Conservation (phyloP, 2,329 filamentous ascomycete genomes). For the Colletotrichum horii region DNA sequence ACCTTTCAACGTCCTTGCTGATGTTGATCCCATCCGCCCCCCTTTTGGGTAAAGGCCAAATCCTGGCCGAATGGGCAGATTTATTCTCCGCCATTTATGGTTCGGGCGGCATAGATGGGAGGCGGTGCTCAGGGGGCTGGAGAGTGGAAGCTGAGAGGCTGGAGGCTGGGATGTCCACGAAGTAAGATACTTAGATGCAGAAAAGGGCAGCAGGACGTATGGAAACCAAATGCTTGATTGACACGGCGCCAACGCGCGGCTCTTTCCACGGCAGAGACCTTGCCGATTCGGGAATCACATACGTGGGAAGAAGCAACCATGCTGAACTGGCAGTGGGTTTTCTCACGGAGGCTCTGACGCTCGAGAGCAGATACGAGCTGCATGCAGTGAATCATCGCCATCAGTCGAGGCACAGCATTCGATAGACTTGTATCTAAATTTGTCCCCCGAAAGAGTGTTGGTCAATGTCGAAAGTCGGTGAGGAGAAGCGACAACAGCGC, state of each 20-base stretch:
- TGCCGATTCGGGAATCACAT: not conserved
- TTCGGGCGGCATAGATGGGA: not conserved
- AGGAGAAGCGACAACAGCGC: not conserved
- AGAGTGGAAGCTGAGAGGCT: not conserved
- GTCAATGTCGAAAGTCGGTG: not conserved
- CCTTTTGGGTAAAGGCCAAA: not conserved
- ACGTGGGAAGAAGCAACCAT: not conserved
- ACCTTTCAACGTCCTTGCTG: not conserved
- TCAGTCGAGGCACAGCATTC: not conserved
- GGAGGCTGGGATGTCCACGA: not conserved
- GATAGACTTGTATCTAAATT: not conserved
- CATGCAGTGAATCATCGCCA: not conserved
- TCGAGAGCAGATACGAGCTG: slow-evolving; percentile 1
- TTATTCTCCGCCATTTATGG: not conserved
- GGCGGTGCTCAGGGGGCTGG: not conserved
- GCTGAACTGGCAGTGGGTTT: not conserved
- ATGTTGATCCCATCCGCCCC: slow-evolving; percentile 1
- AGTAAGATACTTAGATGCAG: not conserved
- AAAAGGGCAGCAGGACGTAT: not conserved
- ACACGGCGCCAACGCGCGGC: not conserved
- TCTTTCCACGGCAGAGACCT: not conserved
- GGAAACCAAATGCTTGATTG: not conserved
- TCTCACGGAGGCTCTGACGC: not conserved
- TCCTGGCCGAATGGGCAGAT: not conserved
- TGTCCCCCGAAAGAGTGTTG: not conserved